phyloP scores from a whole-genome alignment of 306 rosid genomes.

The Cucumis cinereus region DNA sequence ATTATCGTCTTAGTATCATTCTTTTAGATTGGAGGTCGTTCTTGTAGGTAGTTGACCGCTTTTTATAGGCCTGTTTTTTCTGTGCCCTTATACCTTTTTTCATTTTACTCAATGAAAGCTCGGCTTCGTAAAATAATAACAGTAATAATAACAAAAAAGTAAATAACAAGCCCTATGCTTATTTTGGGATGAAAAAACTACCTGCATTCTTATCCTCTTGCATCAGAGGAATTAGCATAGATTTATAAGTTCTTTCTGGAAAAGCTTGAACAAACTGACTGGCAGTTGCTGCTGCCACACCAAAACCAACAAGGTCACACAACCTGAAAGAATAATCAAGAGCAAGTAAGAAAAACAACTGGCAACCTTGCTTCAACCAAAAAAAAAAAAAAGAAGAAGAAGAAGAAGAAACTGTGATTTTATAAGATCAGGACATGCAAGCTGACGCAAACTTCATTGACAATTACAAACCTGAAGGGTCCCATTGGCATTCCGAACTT shows the following conservation, averaged over 20 bases:
- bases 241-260: slow-evolving; percentile 75
- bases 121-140: too few relatives aligned
- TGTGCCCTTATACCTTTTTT: background rate
- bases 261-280: slow-evolving; percentile 39
- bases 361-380: too few relatives aligned
- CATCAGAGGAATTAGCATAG: slow-evolving; percentile 73
- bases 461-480: slow-evolving; percentile 71
- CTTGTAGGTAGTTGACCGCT: background rate
- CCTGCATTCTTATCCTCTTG: slow-evolving; percentile 88
- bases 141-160: too few relatives aligned
- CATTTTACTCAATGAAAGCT: too few relatives aligned
- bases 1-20: background rate
- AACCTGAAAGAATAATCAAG: slow-evolving; percentile 38
- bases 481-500: slow-evolving; percentile 95
- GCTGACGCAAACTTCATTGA: slow-evolving; percentile 6
- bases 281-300: slow-evolving; percentile 73
- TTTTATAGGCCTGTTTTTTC: background rate
- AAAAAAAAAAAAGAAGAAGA: too few relatives aligned
- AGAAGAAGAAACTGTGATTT: background rate
- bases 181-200: slow-evolving; percentile 6
- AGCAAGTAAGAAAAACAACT: background rate
- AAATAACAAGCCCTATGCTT: background rate
- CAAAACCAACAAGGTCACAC: slow-evolving; percentile 87
- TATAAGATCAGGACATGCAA: background rate
- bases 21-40: background rate